Conservation (phyloP, 2,329 filamentous ascomycete species). For the Penicillium paneum region DNA sequence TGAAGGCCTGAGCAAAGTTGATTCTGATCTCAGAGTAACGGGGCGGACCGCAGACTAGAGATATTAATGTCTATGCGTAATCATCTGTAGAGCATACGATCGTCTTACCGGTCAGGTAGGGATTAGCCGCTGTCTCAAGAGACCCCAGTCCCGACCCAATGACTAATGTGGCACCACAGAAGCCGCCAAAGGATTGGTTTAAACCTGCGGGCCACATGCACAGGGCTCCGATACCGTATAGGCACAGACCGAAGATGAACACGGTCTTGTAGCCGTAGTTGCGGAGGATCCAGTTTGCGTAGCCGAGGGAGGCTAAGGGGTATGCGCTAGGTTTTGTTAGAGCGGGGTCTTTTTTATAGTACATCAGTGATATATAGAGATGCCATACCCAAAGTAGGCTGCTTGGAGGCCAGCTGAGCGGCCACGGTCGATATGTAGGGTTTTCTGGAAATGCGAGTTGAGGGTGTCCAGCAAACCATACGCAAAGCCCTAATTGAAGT, state of each 20-base stretch:
- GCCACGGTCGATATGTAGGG: slow-evolving; percentile 53
- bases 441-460: slow-evolving; percentile 58
- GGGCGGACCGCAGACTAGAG: slow-evolving; percentile 69
- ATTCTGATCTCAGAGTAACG: slow-evolving; percentile 72
- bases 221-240: slow-evolving; percentile 70
- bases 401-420: slow-evolving; percentile 62
- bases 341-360: background rate
- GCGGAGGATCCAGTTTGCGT: slow-evolving; percentile 61
- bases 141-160: slow-evolving; percentile 71
- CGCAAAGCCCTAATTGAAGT: slow-evolving; percentile 41
- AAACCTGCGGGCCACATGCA: slow-evolving; percentile 83
- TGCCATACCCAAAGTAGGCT: slow-evolving; percentile 59
- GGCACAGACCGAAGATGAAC: slow-evolving; percentile 69
- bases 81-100: background rate
- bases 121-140: slow-evolving; percentile 74
- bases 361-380: background rate
- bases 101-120: slow-evolving; percentile 60
- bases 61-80: background rate
- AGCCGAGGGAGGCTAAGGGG: slow-evolving; percentile 53
- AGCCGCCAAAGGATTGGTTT: slow-evolving; percentile 68
- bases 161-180: slow-evolving; percentile 68
- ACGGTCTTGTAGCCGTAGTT: slow-evolving; percentile 75
- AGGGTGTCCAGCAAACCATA: slow-evolving; percentile 51
- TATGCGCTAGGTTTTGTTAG: slow-evolving; percentile 43
- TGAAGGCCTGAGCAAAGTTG: slow-evolving; percentile 74